Base-by-base conservation (phyloP, 345 rosid species). In the Heritiera fomes region DNA sequence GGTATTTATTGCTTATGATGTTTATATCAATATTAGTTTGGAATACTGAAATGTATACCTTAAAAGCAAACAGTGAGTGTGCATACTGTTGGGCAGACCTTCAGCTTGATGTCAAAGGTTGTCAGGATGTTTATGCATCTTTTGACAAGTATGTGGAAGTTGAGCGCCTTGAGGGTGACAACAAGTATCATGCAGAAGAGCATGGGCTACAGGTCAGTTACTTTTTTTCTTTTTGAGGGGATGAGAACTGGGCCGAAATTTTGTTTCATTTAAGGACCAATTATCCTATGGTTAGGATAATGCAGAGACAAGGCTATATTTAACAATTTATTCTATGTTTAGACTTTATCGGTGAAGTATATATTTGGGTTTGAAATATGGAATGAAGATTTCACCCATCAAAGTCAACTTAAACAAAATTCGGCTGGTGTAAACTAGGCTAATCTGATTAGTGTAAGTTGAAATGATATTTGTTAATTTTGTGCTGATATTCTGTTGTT, bases 131-230 rank as follows among this genome's bases (percentile, higher is more conserved):
- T 73, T 96, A 96, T 89, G 95, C 93, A 80, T 96, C 99, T 75
- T 96, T 96, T 87, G 98, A 96, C 87, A 92, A 94, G 82, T 96
- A 94, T 88, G 98, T 96, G n/a, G 99, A 96, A 86, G 97, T 96
- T 77, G 99, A 96, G 86, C 88, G 95, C 34, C 97, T 96, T 67
- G 99, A 96, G 86, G 99, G 98, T 69, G 99, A 96, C 82, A 96
- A 96, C 86, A 96, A 96, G 64, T 96, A 96, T 80, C 98, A 94
- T 78, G 97, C 99, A 8, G 98, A 91, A 87, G 89, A 90, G 64
- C 92, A 90, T 84, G 97, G 95, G 77, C 87, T 96, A 87, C 99
- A 96, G 98, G 99, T 94, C 53, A 46, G 85, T 81, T 73, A 65
- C 40, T 7, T 79, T 28, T 41, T 5, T 41, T 28, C 0, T 5